Base-by-base conservation (phyloP, 495 filamentous ascomycete species). In the Rhypophila decipiens region DNA sequence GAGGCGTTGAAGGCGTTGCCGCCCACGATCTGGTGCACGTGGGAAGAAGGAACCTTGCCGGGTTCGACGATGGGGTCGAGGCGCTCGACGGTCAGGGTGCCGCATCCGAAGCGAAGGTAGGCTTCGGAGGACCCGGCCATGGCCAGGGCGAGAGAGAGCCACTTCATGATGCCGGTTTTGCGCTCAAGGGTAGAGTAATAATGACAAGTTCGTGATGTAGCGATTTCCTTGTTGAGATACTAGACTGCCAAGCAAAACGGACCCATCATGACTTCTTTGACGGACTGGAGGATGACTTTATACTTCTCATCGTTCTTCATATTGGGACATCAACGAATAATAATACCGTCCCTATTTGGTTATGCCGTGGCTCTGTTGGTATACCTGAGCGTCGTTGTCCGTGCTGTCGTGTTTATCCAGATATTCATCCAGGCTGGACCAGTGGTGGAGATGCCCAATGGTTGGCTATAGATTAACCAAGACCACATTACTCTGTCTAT, bases 1-100 rank as follows among this genome's bases (percentile, higher is more conserved):
- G 65, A 61, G 13, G 64, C 62, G 38, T 70, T 68, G 59, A 73
- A 73, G 22, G 61, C 62, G 60, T 73, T 69, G 39, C 70, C 70
- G 22, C 70, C 70, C 1, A 70, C 67, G 12, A 73, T 66, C 36
- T 69, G 67, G 45, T 73, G 70, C 37, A 73, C 58, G 42, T 73
- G 70, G 5, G 70, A 47, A 2, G 68, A 67, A 3, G 66, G 64
- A 29, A 42, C 51, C 9, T 46, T 42, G 22, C 58, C 64, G 9
- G 64, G 63, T 55, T 67, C 56, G 34, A 67, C 70, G 18, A 66
- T 45, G 19, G 68, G 65, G 39, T 66, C 67, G 17, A 73, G 46
- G 15, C 69, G 63, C 41, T 73, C 68, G 41, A 70, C 50, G 27
- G 59, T 64, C 23, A 73, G 53, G 2, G 56, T 66, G n/a, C 65